Evolutionary conservation across 1,284 basidiomycete genomes (phyloP).

Genomic region (Leccinum subrobustum): DNA sequence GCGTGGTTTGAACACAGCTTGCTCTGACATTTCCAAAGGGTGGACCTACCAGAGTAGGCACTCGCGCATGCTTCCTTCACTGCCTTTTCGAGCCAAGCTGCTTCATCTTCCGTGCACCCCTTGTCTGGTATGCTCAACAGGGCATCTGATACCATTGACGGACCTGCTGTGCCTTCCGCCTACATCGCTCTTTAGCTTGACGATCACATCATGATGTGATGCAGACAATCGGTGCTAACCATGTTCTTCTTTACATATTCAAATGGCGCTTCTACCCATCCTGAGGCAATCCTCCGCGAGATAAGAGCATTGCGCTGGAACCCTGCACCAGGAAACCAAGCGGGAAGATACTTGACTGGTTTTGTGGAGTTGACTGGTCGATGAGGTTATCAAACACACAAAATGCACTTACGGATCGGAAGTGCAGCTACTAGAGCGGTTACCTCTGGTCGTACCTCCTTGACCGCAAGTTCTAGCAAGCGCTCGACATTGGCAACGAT

Average conservation of each 20-base stretch:
- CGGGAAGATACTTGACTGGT: constrained; percentile 22
- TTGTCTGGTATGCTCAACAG: constrained; percentile 12
- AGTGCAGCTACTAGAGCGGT: constrained; percentile 17
- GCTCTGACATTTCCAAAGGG: background rate
- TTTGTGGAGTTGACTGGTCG: background rate
- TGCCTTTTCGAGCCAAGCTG: constrained; percentile 13
- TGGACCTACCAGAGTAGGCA: constrained; percentile 18
- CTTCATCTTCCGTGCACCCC: constrained; percentile 9
- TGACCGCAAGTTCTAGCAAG: background rate
- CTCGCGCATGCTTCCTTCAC: constrained; percentile 24
- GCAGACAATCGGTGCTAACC: constrained; percentile 15
- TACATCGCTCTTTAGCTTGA: background rate
- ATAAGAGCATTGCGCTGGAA: constrained; percentile 18
- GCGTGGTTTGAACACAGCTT: background rate
- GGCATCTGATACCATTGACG: constrained; percentile 25
- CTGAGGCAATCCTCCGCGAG: constrained; percentile 1
- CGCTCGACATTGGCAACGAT: constrained; percentile 19
- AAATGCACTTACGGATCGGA: constrained; percentile 19
- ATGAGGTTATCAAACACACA: background rate
- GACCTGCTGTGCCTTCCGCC: constrained; percentile 21
- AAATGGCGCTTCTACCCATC: constrained; percentile 22
- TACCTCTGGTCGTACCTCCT: constrained; percentile 21
- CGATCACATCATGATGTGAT: background rate
- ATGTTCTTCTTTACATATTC: constrained; percentile 22
- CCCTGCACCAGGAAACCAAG: constrained; percentile 24